These are phyloP conservation scores for Paraphaeosphaeria minitans DNA, from an alignment of 2,329 filamentous ascomycete genomes.

Conservation along the genomic window DNA sequence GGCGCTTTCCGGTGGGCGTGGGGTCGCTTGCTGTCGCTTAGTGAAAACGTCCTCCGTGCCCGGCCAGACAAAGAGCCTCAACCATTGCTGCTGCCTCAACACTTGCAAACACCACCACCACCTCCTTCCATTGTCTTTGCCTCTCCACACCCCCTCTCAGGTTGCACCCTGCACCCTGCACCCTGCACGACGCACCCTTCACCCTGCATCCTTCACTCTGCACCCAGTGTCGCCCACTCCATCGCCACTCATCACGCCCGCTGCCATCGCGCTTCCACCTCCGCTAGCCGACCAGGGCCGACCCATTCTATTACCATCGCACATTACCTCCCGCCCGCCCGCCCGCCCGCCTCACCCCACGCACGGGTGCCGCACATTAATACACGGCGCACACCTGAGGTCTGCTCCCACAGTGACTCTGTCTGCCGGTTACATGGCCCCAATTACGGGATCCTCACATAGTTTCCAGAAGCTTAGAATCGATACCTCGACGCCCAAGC, in stretches of 20 bases:
- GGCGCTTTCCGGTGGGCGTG: conserved; percentile 4
- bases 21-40: conserved; percentile 4
- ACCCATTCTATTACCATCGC: conserved; percentile 31
- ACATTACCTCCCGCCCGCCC: conserved; percentile 32
- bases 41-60: conserved; percentile 1
- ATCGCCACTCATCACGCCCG: conserved; percentile 10
- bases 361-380: conserved; percentile 35
- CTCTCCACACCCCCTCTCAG: neutral
- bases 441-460: conserved; percentile 46
- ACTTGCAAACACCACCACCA: neutral
- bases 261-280: conserved; percentile 19
- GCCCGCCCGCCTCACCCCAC: conserved; percentile 36
- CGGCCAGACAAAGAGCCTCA: conserved; percentile 2
- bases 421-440: conserved; percentile 44
- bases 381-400: conserved; percentile 31
- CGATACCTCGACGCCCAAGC: conserved; percentile 45
- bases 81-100: neutral
- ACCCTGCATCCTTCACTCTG: too few relatives aligned
- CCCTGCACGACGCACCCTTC: too few relatives aligned
- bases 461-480: conserved; percentile 51
- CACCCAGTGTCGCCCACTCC: conserved; percentile 6
- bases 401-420: conserved; percentile 42
- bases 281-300: conserved; percentile 22
- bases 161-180: neutral
- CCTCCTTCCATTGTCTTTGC: neutral